A percentile compares a stretch with the other conserved stretches of the same genome.
Conservation (phyloP, 208 protist species). For the Leptomonas seymouri region DNA sequence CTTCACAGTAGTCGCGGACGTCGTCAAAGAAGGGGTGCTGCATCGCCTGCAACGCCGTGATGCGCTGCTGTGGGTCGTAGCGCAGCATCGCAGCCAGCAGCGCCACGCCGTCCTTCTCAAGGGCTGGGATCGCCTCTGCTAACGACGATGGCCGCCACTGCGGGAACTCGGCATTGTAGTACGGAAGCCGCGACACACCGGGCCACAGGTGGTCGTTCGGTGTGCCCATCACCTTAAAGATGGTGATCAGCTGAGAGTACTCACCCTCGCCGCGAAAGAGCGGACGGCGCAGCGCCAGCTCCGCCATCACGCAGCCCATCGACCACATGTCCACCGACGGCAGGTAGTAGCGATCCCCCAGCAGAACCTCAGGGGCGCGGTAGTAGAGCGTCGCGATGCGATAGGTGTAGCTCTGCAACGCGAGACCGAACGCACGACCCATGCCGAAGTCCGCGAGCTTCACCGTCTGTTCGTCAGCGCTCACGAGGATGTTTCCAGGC, state of each 20-base stretch:
- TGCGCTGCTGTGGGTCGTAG: slow-evolving; percentile 67
- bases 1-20: slow-evolving; percentile 53
- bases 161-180: slow-evolving; percentile 79
- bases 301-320: slow-evolving; percentile 95
- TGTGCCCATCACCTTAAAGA: slow-evolving; percentile 94
- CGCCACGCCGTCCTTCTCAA: slow-evolving; percentile 66
- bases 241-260: slow-evolving; percentile 91
- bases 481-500: slow-evolving; percentile 90
- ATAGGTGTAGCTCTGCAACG: slow-evolving; percentile 85
- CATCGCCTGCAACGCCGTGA: slow-evolving; percentile 74
- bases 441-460: slow-evolving; percentile 94
- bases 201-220: slow-evolving; percentile 87
- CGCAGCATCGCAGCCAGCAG: slow-evolving; percentile 65
- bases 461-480: slow-evolving; percentile 62
- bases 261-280: slow-evolving; percentile 89
- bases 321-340: slow-evolving; percentile 94
- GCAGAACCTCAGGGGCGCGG: slow-evolving; percentile 93
- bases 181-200: slow-evolving; percentile 62
- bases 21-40: slow-evolving; percentile 88
- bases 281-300: slow-evolving; percentile 88
- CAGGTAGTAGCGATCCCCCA: slow-evolving; percentile 88
- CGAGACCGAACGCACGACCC: slow-evolving; percentile 81
- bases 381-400: slow-evolving; percentile 96
- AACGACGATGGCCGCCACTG: slow-evolving; percentile 51
- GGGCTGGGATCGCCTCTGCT: slow-evolving; percentile 45